Evolutionary conservation across 352 stramenopile genomes (phyloP).

Genomic region (Globisporangium takayamanum): DNA sequence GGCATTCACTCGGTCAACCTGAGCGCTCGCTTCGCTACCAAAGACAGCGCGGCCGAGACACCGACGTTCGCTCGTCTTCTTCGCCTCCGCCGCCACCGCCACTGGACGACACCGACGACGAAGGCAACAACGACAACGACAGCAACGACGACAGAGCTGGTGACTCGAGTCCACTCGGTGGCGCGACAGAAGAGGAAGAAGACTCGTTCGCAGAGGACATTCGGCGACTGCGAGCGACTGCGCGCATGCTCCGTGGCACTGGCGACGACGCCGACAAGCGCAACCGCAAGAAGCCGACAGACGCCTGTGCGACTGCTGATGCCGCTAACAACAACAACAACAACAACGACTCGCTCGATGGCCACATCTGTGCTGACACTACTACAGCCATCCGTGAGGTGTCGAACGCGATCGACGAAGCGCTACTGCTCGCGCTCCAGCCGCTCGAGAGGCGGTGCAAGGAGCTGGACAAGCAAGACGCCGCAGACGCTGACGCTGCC

Average conservation of each 20-base stretch:
- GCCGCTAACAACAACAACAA: too few relatives aligned
- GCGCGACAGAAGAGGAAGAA: constrained; percentile 11
- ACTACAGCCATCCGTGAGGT: constrained; percentile 25
- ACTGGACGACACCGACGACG: constrained; percentile 7
- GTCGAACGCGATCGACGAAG: constrained; percentile 36
- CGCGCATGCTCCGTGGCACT: constrained; percentile 4
- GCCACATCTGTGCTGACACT: neutral
- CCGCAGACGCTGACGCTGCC: constrained; percentile 12
- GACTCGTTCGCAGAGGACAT: constrained; percentile 49
- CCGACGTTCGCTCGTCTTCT: neutral
- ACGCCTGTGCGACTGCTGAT: neutral
- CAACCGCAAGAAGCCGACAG: neutral
- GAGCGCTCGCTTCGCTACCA: neutral
- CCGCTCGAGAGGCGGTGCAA: constrained; percentile 37
- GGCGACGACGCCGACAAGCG: constrained; percentile 2
- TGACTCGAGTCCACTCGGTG: too few relatives aligned
- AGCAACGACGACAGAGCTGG: too few relatives aligned
- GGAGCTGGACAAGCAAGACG: constrained; percentile 26
- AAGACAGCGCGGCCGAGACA: neutral
- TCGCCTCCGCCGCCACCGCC: constrained; percentile 1
- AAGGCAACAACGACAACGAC: too few relatives aligned
- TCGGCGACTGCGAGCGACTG: constrained; percentile 16
- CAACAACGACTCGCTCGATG: too few relatives aligned
- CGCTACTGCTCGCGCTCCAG: constrained; percentile 37
- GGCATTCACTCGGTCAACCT: too few relatives aligned